Conservation (phyloP, 768 basidiomycete genomes). For the Boletus edulis region DNA sequence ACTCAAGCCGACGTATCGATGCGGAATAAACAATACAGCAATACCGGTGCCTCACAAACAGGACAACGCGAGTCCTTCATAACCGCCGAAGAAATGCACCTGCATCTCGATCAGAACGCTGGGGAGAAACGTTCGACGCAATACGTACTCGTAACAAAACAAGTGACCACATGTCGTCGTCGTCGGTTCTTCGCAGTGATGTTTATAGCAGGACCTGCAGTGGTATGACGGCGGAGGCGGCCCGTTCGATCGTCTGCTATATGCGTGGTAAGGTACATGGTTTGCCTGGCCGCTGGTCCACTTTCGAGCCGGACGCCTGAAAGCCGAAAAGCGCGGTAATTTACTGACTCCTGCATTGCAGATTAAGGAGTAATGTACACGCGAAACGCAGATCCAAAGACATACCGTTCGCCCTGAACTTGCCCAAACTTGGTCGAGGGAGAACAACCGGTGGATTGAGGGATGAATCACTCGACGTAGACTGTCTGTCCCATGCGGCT, state of each 20-base stretch:
- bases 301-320: slow-evolving; percentile 21
- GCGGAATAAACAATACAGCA: slow-evolving; percentile 56
- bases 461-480: slow-evolving; percentile 29
- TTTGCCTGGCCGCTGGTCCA: slow-evolving; percentile 13
- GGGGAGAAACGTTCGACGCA: background rate
- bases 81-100: slow-evolving; percentile 53
- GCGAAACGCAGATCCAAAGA: background rate
- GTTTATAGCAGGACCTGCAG: slow-evolving; percentile 49
- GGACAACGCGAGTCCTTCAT: slow-evolving; percentile 49
- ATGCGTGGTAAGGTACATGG: background rate
- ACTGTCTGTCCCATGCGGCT: slow-evolving; percentile 28
- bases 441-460: slow-evolving; percentile 23
- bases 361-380: background rate
- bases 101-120: slow-evolving; percentile 20
- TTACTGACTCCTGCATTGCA: slow-evolving; percentile 25
- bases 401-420: slow-evolving; percentile 22
- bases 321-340: slow-evolving; percentile 30
- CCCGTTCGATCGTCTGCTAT: slow-evolving; percentile 11
- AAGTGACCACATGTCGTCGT: slow-evolving; percentile 65
- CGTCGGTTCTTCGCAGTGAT: slow-evolving; percentile 52
- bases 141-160: slow-evolving; percentile 48
- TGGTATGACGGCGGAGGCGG: slow-evolving; percentile 30
- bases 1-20: slow-evolving; percentile 39
- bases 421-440: slow-evolving; percentile 10
- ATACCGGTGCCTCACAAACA: slow-evolving; percentile 47